Percentiles rank a stretch among this genome's conserved stretches.
Conservation (phyloP, 148 eudicot species). For the Silene uniflora region DNA sequence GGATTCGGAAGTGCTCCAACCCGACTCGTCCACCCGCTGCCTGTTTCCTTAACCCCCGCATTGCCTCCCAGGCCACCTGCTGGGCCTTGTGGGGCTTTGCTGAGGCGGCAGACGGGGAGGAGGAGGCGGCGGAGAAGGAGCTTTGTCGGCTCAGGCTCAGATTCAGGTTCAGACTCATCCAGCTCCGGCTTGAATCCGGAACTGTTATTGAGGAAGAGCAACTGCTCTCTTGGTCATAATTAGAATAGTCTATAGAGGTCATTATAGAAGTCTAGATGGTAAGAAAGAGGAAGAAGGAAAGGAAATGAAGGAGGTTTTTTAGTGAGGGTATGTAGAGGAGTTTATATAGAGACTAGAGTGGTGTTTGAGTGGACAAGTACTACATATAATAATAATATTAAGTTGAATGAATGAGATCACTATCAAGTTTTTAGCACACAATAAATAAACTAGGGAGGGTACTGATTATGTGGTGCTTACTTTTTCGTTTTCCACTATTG, state of each 20-base stretch:
- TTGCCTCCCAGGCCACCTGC: conserved; percentile 78
- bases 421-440: too few species aligned
- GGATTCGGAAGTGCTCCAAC: conserved; percentile 59
- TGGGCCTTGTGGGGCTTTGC: conserved; percentile 81
- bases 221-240: conserved; percentile 64
- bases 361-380: too few species aligned
- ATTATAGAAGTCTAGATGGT: background rate
- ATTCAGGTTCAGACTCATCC: conserved; percentile 51
- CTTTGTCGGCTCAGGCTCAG: conserved; percentile 55
- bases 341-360: background rate
- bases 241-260: conserved; percentile 32
- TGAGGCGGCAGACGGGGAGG: conserved; percentile 11
- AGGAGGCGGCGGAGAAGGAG: conserved; percentile 29
- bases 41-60: conserved; percentile 37
- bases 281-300: background rate
- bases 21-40: conserved; percentile 48
- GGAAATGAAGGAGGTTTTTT: background rate
- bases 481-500: too few species aligned
- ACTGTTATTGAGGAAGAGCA: conserved; percentile 59
- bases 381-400: too few species aligned
- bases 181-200: conserved; percentile 71
- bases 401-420: too few species aligned
- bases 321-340: background rate
- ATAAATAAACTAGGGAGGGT: too few species aligned
- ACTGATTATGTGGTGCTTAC: too few species aligned